Percentiles rank a stretch among this genome's conserved stretches.
Conservation (phyloP, 371 early-diverging fungal genomes). For the Mucor saturninus region DNA sequence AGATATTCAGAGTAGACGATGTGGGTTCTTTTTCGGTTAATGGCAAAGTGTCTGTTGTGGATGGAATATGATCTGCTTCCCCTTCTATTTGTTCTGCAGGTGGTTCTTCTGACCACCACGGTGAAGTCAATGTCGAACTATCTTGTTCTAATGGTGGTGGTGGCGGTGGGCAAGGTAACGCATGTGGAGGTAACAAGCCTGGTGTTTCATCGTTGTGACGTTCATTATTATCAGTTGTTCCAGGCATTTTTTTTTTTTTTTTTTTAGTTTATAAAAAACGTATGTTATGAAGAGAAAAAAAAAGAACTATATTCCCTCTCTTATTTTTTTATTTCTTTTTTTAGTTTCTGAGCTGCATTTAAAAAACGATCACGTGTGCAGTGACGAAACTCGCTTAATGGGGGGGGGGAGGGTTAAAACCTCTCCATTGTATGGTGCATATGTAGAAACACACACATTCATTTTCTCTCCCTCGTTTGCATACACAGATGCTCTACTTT, state of each 20-base stretch:
- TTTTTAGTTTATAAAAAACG: not conserved
- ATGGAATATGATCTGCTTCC: not conserved
- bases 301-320: not conserved
- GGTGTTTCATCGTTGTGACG: constrained; percentile 5
- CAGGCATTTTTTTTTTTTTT: not conserved
- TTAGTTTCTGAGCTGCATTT: constrained; percentile 3
- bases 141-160: constrained; percentile 23
- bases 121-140: constrained; percentile 21
- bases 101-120: constrained; percentile 36
- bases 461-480: not conserved
- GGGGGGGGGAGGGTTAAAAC: not conserved
- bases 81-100: constrained; percentile 6
- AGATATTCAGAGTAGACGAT: constrained; percentile 11
- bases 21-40: not conserved
- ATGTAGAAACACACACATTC: not conserved
- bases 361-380: constrained; percentile 2
- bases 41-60: not conserved
- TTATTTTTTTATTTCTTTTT: not conserved
- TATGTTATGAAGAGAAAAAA: not conserved
- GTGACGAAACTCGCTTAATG: not conserved
- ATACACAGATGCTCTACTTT: not conserved
- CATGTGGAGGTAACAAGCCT: constrained; percentile 27
- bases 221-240: not conserved
- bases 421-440: no score
- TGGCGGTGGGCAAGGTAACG: constrained; percentile 13